Base-by-base conservation (phyloP, 495 filamentous ascomycete genomes). In the Bacidia rubella region DNA sequence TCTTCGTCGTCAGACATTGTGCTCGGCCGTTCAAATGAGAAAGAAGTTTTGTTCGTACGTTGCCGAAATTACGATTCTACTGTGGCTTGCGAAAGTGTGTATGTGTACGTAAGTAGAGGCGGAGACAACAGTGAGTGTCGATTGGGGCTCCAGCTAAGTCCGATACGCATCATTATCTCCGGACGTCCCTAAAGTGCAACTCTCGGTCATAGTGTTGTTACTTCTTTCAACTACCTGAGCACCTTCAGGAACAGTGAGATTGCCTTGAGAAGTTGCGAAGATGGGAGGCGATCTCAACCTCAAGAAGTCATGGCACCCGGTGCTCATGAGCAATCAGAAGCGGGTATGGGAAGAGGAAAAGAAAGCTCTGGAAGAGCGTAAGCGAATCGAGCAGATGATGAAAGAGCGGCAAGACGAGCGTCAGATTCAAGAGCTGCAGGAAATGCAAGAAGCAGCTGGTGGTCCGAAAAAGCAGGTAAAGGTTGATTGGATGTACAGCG, bases 401-500 rank as follows among this genome's bases (percentile, higher is more conserved):
- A 90, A 94, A 55, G 92, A 99, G 67, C 80, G 93, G 44, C 84
- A 88, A 60, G 90, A 99, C 69, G 92, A 99, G 69, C 83, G 93
- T 10, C 78, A 82, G 52, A 86, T 95, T 56, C 85, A 95, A 63
- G 92, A 96, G 62, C 81, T 97, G 1, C 85, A 95, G 62, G 79
- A 81, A 42, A 79, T 95, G 42, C 87, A 95, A 52, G 93, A 95
- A 68, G 82, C 84, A 38, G 84, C 87, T 11, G 93, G 93, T 27
- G 88, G 89, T 17, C 74, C 76, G 53, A 83, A 80, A 53, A 76
- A 79, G 29, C 63, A 80, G 1, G 80, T 87, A 56, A 78, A 87
- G 11, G 92, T 98, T 19, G 90, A 98, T 60, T 98, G 93, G 86
- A 95, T 98, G 87, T 98, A 98, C 68, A 73, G 80, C 58, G 92